Base-by-base conservation (phyloP, 2,329 filamentous ascomycete genomes). In the Drechslerella stenobrocha region DNA sequence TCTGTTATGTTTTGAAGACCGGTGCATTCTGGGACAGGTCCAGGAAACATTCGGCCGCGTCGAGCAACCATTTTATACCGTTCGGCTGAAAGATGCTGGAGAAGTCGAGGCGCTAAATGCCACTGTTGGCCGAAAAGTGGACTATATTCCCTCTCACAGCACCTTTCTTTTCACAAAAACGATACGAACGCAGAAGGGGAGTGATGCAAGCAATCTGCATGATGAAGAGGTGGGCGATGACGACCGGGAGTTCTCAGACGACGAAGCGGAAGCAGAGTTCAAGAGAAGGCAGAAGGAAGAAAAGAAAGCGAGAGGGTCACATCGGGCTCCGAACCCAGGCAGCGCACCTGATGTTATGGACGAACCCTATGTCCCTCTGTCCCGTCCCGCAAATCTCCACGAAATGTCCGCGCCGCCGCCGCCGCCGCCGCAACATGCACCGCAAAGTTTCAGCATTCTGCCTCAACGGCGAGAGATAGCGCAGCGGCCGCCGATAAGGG, bases 201-300 rank as follows among this genome's bases (percentile, higher is more conserved):
- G 90, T 7, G 93, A 98, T 76, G 92, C 93, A 6, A 95, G 90
- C 52, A 97, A 97, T 75, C 82, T 96, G 56, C 88, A 96, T 76
- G 93, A 97, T 72, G 93, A 98, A 76, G 92, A 97, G 77, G 82
- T 90, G 5, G 85, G 79, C 13, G 87, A 88, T 28, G 89, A 95
- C 34, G 92, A 97, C 75, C 83, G 90, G 72, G 93, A 97, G 75
- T 97, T 97, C 76, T 96, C 92, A 0, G 93, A 98, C 72, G 93
- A 98, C 73, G 93, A 98, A 77, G 88, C 89, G 72, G 93, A 98
- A 77, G 87, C 87, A 5, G 89, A 90, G 72, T 84, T 90, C 75
- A 95, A 87, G 78, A 79, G 83, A 59, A 90, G 90, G 77, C 81
- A 85, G 70, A 87, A 87, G 45, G 76, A 84, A 82, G 77, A 74